Conservation (phyloP, 306 rosid genomes). For the Malus domestica region DNA sequence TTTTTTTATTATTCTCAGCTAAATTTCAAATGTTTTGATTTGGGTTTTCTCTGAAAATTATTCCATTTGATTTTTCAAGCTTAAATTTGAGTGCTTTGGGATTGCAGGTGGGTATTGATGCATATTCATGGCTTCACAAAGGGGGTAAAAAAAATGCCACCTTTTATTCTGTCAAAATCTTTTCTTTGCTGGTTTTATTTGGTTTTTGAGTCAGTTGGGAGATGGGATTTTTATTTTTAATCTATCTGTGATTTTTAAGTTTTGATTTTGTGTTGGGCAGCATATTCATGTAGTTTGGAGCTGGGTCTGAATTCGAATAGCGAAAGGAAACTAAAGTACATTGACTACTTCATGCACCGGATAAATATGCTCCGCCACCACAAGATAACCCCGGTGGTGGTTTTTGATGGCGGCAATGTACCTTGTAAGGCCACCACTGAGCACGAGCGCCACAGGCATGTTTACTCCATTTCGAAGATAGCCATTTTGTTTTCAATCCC, state of each 20-base stretch:
- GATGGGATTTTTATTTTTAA: not conserved
- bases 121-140: conserved; percentile 96
- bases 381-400: conserved; percentile 44
- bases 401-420: conserved; percentile 47
- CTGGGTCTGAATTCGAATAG: conserved; percentile 61
- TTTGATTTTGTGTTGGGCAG: conserved; percentile 24
- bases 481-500: not conserved
- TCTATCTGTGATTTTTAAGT: not conserved
- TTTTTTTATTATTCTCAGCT: not conserved
- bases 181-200: not conserved
- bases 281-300: conserved; percentile 96
- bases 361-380: conserved; percentile 45
- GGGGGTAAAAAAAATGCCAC: conserved; percentile 44
- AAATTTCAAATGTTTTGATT: not conserved
- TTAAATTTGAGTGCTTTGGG: not conserved
- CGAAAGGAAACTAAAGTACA: conserved; percentile 55
- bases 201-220: not conserved
- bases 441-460: conserved; percentile 42
- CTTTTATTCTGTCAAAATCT: too few relatives aligned
- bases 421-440: conserved; percentile 44
- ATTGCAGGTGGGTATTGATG: conserved; percentile 92
- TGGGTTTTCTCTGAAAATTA: not conserved
- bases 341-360: conserved; percentile 74
- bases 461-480: not conserved
- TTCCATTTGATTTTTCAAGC: not conserved